Percentiles rank a stretch among this genome's conserved stretches.
phyloP scores from a whole-genome alignment of 192 early-diverging fungal genomes.

The Umbelopsis sp. region DNA sequence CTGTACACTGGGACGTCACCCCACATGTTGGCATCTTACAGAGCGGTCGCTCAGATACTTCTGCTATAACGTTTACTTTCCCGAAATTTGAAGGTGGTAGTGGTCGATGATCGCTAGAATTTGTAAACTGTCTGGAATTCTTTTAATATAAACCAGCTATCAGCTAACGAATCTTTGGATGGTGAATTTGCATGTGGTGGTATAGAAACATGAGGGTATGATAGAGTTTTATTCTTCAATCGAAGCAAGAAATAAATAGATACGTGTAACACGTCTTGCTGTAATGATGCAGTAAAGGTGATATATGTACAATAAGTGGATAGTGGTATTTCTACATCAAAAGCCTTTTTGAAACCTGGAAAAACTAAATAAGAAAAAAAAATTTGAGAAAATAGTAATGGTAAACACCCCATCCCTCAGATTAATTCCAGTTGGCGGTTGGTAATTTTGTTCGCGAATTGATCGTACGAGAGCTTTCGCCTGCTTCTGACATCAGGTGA shows the following conservation, averaged over 20 bases:
- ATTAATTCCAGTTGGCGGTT: slow-evolving; percentile 2
- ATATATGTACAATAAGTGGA: slow-evolving; percentile 7
- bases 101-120: background rate
- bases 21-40: slow-evolving; percentile 77
- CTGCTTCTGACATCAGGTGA: background rate
- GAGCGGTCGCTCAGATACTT: slow-evolving; percentile 36
- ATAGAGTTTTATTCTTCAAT: background rate
- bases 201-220: background rate
- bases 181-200: background rate
- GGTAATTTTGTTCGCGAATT: background rate
- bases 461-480: background rate
- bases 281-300: background rate
- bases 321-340: background rate
- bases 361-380: no score
- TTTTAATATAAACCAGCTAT: background rate
- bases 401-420: no score
- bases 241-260: background rate
- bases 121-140: background rate
- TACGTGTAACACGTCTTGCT: background rate
- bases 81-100: slow-evolving; percentile 9
- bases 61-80: slow-evolving; percentile 34
- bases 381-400: no score
- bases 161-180: no score
- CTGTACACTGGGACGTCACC: slow-evolving; percentile 81
- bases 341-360: no score